phyloP scores from a whole-genome alignment of 2,329 filamentous ascomycete genomes.

The Curvularia sp. region DNA sequence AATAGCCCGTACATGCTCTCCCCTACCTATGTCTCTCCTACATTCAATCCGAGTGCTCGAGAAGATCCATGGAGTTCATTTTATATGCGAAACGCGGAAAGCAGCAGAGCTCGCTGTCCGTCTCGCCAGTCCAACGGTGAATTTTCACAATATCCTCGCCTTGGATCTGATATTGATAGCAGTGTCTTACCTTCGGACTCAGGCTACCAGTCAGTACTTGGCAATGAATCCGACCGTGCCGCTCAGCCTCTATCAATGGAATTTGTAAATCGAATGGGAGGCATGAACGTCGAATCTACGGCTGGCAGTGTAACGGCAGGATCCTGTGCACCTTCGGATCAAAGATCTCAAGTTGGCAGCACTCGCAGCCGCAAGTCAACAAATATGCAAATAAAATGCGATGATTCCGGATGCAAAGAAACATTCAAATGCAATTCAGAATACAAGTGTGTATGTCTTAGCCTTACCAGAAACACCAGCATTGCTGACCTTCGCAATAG shows the following conservation, averaged over 20 bases:
- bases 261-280: slow-evolving; percentile 23
- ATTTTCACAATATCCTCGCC: slow-evolving; percentile 27
- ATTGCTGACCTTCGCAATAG: slow-evolving; percentile 55
- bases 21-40: slow-evolving; percentile 11
- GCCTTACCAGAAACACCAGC: background rate
- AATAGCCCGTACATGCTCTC: slow-evolving; percentile 23
- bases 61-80: slow-evolving; percentile 41
- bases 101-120: slow-evolving; percentile 7
- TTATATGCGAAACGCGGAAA: slow-evolving; percentile 25
- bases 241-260: slow-evolving; percentile 33
- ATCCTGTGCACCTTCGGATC: slow-evolving; percentile 28
- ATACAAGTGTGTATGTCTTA: slow-evolving; percentile 41
- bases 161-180: slow-evolving; percentile 35
- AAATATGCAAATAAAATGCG: background rate
- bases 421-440: slow-evolving; percentile 47
- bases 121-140: slow-evolving; percentile 21
- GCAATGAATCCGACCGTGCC: slow-evolving; percentile 34
- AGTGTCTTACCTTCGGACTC: slow-evolving; percentile 36
- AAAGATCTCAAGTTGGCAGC: slow-evolving; percentile 37
- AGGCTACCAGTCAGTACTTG: slow-evolving; percentile 46
- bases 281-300: slow-evolving; percentile 27
- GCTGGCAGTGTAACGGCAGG: slow-evolving; percentile 26
- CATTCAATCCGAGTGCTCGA: slow-evolving; percentile 19
- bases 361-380: slow-evolving; percentile 27
- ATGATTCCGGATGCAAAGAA: slow-evolving; percentile 5